Evolutionary conservation across 305 asterid genomes (phyloP), one percentile per base, ranked within the genome.

Genomic region (Petunia hybrid): DNA sequence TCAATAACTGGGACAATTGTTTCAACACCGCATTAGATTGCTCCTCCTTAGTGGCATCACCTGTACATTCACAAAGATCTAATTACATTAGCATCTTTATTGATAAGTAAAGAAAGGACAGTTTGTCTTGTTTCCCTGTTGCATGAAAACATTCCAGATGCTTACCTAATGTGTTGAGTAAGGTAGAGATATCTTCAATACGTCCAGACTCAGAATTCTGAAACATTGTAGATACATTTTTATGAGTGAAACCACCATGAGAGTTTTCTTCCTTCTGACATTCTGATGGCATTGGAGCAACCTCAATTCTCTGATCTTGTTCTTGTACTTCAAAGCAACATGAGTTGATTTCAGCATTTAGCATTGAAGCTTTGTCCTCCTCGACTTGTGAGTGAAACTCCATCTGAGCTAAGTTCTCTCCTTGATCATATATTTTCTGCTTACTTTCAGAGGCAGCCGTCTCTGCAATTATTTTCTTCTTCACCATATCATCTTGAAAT

Each of bases 141-240:
- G 76, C 42, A 68, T 1, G n/a, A 75, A 55, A 80, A 31, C 76
- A 39, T 57, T 46, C 57, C 6, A 80, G 71, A 63, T 57, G 74
- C 77, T 80, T 76, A 80, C 83, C 70, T 57, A 80, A 71, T 60
- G 77, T 64, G 45, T 43, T n/a, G 66, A 74, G 62, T 65, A 64
- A 53, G 68, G 56, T 31, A 81, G 14, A 38, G 36, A 51, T 46
- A 63, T 46, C 83, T 46, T 45, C 68, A 66, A 57, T 46, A 35
- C 12, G 46, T 62, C 46, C 56, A 12, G 77, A 41, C 12, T 75
- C 48, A 13, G 75, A 38, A 60, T 66, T 74, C 51, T 43, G 56
- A 55, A 45, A 46, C 53, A 36, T 8, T 4, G 1, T 1, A 8
- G 75, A 56, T 31, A 63, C 59, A 75, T 10, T 48, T 39, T 57